phyloP scores from a whole-genome alignment of 176 grass and related monocot species.

The Hordeum vulgare region DNA sequence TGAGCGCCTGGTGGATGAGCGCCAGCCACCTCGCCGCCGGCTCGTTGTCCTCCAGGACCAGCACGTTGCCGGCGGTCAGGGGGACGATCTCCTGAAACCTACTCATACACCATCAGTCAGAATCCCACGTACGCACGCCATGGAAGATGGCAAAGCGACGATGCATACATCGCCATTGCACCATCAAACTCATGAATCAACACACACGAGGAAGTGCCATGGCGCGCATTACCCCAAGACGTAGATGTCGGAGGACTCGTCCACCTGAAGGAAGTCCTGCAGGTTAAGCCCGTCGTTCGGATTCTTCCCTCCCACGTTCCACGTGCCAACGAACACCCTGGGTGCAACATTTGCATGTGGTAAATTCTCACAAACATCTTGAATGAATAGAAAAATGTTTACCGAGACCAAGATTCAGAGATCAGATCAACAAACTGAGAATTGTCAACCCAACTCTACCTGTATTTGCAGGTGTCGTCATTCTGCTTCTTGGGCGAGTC shows the following conservation, averaged over 20 bases:
- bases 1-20: conserved; percentile 81
- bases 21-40: conserved; percentile 80
- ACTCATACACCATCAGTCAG: not conserved
- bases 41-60: conserved; percentile 93
- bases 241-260: conserved; percentile 68
- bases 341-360: not conserved
- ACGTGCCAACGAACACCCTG: conserved; percentile 74
- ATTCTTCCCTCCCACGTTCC: conserved; percentile 83
- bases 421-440: not conserved
- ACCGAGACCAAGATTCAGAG: not conserved
- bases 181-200: not conserved
- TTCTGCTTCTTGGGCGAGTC: conserved; percentile 3
- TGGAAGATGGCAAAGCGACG: not conserved
- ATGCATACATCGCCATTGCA: not conserved
- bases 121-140: not conserved
- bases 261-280: conserved; percentile 61
- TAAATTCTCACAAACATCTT: not conserved
- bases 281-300: conserved; percentile 45
- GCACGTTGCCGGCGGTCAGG: conserved; percentile 84
- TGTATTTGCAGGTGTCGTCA: conserved; percentile 24
- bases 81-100: conserved; percentile 99
- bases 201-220: not conserved
- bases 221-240: conserved; percentile 40
- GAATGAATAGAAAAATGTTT: not conserved
- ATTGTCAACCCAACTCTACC: not conserved